phyloP scores from a whole-genome alignment of 1,284 basidiomycete genomes.

The Melampsora medusae region DNA sequence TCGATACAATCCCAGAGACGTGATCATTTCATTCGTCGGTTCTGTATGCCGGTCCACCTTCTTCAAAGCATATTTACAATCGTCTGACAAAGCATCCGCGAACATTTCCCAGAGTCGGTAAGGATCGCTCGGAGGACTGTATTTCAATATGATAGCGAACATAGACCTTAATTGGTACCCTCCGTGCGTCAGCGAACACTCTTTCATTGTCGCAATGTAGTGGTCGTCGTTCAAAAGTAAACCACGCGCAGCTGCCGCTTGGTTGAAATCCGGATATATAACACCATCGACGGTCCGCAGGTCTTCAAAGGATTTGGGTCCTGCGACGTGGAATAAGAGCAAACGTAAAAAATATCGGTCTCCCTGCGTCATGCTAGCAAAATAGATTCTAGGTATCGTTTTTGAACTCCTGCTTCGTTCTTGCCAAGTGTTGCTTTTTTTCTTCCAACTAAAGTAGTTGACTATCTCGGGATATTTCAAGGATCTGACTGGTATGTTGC shows the following conservation, averaged over 20 bases:
- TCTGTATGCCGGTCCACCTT: background rate
- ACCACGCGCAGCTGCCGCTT: conserved; percentile 57
- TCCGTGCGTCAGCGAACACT: too few species aligned
- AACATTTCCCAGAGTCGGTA: too few species aligned
- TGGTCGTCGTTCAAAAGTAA: conserved; percentile 52
- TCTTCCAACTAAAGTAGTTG: too few species aligned
- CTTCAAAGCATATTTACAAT: background rate
- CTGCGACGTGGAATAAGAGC: conserved; percentile 56
- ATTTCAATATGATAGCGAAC: too few species aligned
- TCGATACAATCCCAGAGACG: background rate
- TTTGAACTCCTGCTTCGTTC: too few species aligned
- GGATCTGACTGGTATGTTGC: too few species aligned
- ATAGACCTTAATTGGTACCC: too few species aligned
- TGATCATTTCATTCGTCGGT: background rate
- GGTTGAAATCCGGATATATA: conserved; percentile 52
- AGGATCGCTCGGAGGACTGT: too few species aligned
- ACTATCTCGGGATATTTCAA: too few species aligned
- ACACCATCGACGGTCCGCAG: conserved; percentile 52
- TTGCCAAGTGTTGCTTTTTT: too few species aligned
- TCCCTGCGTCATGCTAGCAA: conserved; percentile 53
- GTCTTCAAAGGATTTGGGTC: conserved; percentile 55
- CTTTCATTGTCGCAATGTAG: too few species aligned
- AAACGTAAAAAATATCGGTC: conserved; percentile 57
- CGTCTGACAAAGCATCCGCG: background rate
- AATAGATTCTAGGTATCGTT: conserved; percentile 57